phyloP scores from a whole-genome alignment of 2,329 filamentous ascomycete species.

The Epichloe festucae region DNA sequence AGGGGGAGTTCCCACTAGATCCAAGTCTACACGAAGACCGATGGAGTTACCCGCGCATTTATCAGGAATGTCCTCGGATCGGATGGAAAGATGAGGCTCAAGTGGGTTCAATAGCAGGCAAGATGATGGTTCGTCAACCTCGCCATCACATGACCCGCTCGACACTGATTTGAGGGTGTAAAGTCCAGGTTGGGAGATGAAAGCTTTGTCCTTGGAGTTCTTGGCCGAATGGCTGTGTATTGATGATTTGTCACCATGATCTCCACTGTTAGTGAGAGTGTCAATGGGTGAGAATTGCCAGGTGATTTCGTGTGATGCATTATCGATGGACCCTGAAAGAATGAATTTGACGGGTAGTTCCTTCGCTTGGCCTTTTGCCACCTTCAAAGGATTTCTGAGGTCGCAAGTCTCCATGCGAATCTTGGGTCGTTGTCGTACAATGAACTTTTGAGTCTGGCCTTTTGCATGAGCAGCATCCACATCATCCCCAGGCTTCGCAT shows the following conservation, averaged over 20 bases:
- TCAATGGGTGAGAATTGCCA: constrained; percentile 74
- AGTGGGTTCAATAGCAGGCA: constrained; percentile 85
- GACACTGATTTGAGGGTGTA: constrained; percentile 74
- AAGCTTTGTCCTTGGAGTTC: constrained; percentile 48
- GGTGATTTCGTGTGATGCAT: constrained; percentile 57
- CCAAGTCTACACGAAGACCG: constrained; percentile 75
- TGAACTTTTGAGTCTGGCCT: constrained; percentile 62
- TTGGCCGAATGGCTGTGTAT: constrained; percentile 48
- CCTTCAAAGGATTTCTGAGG: constrained; percentile 65
- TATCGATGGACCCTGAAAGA: constrained; percentile 42
- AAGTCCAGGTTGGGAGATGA: constrained; percentile 65
- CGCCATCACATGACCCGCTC: constrained; percentile 71
- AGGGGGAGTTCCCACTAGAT: constrained; percentile 83
- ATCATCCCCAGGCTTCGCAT: constrained; percentile 55
- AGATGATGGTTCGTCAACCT: constrained; percentile 87
- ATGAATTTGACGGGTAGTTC: constrained; percentile 60
- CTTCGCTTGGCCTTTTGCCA: constrained; percentile 59
- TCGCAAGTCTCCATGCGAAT: constrained; percentile 64
- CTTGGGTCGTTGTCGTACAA: constrained; percentile 75
- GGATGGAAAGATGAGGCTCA: constrained; percentile 64
- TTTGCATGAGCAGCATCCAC: constrained; percentile 48
- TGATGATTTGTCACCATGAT: constrained; percentile 49
- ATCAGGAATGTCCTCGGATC: constrained; percentile 73
- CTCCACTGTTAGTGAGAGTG: constrained; percentile 54
- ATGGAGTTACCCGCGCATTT: constrained; percentile 92